Conservation (phyloP, 768 basidiomycete species). For the Leucocoprinus sp. region DNA sequence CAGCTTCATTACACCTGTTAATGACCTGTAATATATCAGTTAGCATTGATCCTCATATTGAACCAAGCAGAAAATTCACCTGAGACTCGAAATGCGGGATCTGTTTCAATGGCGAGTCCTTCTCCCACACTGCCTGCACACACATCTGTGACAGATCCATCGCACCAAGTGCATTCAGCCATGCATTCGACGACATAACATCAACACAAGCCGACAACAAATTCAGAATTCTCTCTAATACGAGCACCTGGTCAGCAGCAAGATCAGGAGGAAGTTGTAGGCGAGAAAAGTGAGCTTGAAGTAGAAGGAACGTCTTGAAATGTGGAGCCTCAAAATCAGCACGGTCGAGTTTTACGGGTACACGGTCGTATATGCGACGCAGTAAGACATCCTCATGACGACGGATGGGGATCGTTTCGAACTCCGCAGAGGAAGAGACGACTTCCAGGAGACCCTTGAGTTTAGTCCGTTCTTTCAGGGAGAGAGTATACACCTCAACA, state of each 20-base stretch:
- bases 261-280: constrained; percentile 89
- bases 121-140: constrained; percentile 97
- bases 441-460: constrained; percentile 95
- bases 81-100: constrained; percentile 94
- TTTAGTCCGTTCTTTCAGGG: constrained; percentile 93
- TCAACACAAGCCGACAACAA: constrained; percentile 92
- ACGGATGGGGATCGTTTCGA: constrained; percentile 90
- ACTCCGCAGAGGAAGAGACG: constrained; percentile 94
- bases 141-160: constrained; percentile 99
- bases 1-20: constrained; percentile 74
- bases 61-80: constrained; percentile 30
- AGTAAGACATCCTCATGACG: constrained; percentile 85
- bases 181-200: constrained; percentile 96
- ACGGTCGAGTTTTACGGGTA: constrained; percentile 86
- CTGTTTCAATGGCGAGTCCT: constrained; percentile 90
- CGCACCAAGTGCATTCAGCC: constrained; percentile 87
- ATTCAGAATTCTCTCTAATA: constrained; percentile 87
- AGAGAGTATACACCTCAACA: constrained; percentile 93
- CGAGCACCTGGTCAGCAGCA: constrained; percentile 80
- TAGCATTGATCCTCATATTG: neutral
- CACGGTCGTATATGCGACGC: constrained; percentile 88
- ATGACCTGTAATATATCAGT: constrained; percentile 46
- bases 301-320: constrained; percentile 95
- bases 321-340: constrained; percentile 88
- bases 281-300: constrained; percentile 96